Percentiles rank a stretch among this genome's conserved stretches.
These are phyloP conservation scores for Exophiala sp. DNA, from an alignment of 2,329 filamentous ascomycete species.

Conservation along the genomic window DNA sequence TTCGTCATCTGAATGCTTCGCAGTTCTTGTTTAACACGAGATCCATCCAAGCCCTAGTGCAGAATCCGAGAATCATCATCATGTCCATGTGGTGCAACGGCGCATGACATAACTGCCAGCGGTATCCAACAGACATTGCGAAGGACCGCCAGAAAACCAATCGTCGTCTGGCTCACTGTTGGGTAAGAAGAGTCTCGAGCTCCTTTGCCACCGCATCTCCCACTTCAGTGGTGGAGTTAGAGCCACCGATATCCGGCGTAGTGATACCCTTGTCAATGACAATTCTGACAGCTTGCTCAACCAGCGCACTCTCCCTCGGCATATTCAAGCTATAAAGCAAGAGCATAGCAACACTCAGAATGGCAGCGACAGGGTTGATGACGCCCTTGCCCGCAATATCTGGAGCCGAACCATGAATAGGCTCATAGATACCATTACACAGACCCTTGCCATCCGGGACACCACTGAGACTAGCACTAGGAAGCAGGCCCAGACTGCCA, in stretches of 20 bases:
- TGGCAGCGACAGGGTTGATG: conserved; percentile 86
- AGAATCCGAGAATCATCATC: too few relatives aligned
- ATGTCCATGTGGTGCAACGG: neutral
- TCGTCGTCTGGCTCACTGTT: neutral
- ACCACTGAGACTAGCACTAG: conserved; percentile 78
- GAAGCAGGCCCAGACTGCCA: conserved; percentile 79
- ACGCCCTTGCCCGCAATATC: conserved; percentile 89
- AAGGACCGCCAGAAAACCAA: too few relatives aligned
- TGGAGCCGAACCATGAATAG: conserved; percentile 89
- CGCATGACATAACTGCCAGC: neutral
- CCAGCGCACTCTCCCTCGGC: conserved; percentile 66
- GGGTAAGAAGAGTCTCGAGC: conserved; percentile 61
- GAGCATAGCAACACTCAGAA: conserved; percentile 93
- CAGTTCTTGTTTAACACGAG: too few relatives aligned
- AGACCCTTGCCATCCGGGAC: conserved; percentile 63
- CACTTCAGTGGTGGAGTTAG: conserved; percentile 65
- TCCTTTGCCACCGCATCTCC: conserved; percentile 75
- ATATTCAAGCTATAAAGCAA: conserved; percentile 84
- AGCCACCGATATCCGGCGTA: conserved; percentile 81
- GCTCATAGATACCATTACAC: conserved; percentile 92
- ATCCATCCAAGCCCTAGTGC: too few relatives aligned
- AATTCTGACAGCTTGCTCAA: conserved; percentile 74
- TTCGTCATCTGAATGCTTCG: too few relatives aligned
- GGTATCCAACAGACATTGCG: neutral
- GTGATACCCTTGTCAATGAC: conserved; percentile 72